phyloP scores from a whole-genome alignment of 1,284 basidiomycete species.

The Erythrobasidium hasegawianum region DNA sequence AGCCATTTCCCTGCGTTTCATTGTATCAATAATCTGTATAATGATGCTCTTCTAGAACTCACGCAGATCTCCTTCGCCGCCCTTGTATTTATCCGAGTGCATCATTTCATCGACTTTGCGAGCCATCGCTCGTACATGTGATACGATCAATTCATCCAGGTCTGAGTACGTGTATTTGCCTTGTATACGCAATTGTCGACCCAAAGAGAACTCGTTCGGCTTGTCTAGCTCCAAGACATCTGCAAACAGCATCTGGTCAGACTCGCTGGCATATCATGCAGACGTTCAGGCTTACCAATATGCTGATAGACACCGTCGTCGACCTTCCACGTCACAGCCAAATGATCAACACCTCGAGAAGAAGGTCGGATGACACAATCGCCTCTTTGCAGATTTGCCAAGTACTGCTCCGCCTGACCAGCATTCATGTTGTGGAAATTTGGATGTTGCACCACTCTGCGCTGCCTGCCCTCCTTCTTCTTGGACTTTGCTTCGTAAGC shows the following conservation, averaged over 20 bases:
- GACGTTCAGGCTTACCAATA: constrained; percentile 61
- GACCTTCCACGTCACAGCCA: constrained; percentile 99
- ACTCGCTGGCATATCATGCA: not conserved
- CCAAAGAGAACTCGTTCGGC: constrained; percentile 58
- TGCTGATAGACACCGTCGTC: constrained; percentile 96
- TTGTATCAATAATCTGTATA: not conserved
- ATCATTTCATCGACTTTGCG: constrained; percentile 92
- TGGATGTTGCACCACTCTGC: constrained; percentile 93
- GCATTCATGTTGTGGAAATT: constrained; percentile 97
- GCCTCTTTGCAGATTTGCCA: constrained; percentile 85
- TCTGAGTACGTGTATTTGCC: constrained; percentile 82
- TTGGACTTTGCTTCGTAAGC: constrained; percentile 74
- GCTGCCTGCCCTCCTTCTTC: constrained; percentile 64
- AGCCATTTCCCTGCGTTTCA: constrained; percentile 67
- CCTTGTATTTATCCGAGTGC: constrained; percentile 93
- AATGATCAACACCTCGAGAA: constrained; percentile 86
- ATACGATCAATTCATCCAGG: constrained; percentile 95
- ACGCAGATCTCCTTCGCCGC: constrained; percentile 82
- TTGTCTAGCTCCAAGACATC: constrained; percentile 80
- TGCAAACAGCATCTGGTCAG: constrained; percentile 49
- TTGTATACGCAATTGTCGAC: constrained; percentile 47
- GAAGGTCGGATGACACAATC: constrained; percentile 95
- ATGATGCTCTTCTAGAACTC: constrained; percentile 49
- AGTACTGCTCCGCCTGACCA: constrained; percentile 78
- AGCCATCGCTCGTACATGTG: constrained; percentile 91